phyloP scores from a whole-genome alignment of 495 filamentous ascomycete species.

The Pyrenopolyporus hunteri region DNA sequence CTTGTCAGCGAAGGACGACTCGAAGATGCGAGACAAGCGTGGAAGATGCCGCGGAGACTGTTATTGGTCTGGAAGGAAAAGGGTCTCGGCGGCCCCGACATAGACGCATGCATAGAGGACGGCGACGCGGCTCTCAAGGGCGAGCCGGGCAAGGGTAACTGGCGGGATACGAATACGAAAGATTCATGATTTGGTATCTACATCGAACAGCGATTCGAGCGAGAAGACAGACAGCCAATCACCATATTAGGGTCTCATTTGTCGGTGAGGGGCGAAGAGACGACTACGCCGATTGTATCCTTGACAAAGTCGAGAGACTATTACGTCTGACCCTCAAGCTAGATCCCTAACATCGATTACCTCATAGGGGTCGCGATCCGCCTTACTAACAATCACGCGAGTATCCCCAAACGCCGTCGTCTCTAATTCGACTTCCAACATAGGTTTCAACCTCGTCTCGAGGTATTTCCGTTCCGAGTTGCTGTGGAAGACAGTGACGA shows the following conservation, averaged over 20 bases:
- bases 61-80: slow-evolving; percentile 58
- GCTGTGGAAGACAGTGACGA: slow-evolving; percentile 86
- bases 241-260: too few relatives aligned
- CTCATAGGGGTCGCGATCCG: slow-evolving; percentile 73
- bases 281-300: background rate
- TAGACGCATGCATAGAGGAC: slow-evolving; percentile 56
- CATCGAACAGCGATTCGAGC: background rate
- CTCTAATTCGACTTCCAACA: slow-evolving; percentile 62
- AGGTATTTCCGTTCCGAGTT: slow-evolving; percentile 89
- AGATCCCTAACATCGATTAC: slow-evolving; percentile 48
- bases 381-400: slow-evolving; percentile 74
- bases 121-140: slow-evolving; percentile 56
- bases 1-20: slow-evolving; percentile 67
- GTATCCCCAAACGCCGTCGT: slow-evolving; percentile 46
- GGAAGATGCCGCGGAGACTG: slow-evolving; percentile 61
- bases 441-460: slow-evolving; percentile 67
- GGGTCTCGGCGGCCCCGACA: slow-evolving; percentile 57
- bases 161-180: slow-evolving; percentile 28
- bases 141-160: slow-evolving; percentile 38
- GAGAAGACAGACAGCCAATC: background rate
- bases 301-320: background rate
- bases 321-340: slow-evolving; percentile 4
- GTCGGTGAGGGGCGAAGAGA: background rate
- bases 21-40: slow-evolving; percentile 64
- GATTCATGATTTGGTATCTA: slow-evolving; percentile 7